These are phyloP conservation scores for Botrytis hyacinthi DNA, from an alignment of 2,329 filamentous ascomycete genomes.

Conservation along the genomic window DNA sequence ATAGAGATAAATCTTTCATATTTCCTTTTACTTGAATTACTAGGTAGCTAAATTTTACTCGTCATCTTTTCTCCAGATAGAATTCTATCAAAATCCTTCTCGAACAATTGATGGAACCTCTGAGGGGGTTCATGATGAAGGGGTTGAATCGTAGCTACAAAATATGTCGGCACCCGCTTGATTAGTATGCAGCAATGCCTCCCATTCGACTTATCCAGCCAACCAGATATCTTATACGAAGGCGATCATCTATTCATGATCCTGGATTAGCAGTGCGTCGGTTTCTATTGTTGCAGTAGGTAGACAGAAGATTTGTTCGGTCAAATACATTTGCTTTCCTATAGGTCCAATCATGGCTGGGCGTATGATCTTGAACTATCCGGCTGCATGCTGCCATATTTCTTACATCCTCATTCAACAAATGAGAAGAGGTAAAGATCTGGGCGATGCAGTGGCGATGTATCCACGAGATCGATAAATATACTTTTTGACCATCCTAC, in stretches of 20 bases:
- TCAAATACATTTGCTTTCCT: neutral
- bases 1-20: neutral
- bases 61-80: neutral
- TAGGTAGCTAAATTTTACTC: neutral
- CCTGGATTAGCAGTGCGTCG: conserved; percentile 22
- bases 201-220: neutral
- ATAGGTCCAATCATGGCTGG: conserved; percentile 5
- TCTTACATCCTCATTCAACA: neutral
- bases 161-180: conserved; percentile 12
- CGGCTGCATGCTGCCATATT: conserved; percentile 14
- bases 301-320: neutral
- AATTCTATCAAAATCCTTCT: neutral
- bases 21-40: neutral
- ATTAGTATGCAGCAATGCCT: conserved; percentile 3
- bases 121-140: conserved; percentile 1
- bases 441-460: conserved; percentile 6
- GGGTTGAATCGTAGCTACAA: neutral
- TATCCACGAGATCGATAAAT: conserved; percentile 2
- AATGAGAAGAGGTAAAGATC: neutral
- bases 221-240: conserved; percentile 11
- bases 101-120: conserved; percentile 12
- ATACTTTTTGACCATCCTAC: neutral
- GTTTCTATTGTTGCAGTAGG: neutral
- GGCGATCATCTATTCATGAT: conserved; percentile 16
- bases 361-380: neutral